phyloP scores from a whole-genome alignment of 2,329 filamentous ascomycete genomes.

The Aureobasidium pullulans region DNA sequence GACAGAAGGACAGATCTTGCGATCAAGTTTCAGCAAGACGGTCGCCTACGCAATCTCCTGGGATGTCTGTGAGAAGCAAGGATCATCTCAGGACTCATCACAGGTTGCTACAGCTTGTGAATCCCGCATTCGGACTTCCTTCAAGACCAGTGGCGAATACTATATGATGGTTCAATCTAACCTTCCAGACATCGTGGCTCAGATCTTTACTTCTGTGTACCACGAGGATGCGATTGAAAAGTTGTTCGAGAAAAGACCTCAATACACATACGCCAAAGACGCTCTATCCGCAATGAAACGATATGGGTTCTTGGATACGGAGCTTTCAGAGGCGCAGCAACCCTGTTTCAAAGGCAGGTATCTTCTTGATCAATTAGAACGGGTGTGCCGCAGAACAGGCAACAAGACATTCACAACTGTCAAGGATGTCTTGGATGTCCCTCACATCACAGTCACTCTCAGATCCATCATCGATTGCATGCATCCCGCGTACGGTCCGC shows the following conservation, averaged over 20 bases:
- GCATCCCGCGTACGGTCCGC: constrained; percentile 72
- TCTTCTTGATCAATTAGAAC: constrained; percentile 65
- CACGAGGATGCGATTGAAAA: constrained; percentile 68
- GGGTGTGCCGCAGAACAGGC: constrained; percentile 66
- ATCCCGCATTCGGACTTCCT: constrained; percentile 56
- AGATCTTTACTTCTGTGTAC: constrained; percentile 63
- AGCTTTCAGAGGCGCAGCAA: constrained; percentile 71
- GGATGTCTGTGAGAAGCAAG: constrained; percentile 47
- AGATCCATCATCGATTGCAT: constrained; percentile 74
- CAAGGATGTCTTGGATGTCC: constrained; percentile 20
- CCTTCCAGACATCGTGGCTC: constrained; percentile 69
- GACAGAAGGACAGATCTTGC: constrained; percentile 52
- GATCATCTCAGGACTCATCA: neutral
- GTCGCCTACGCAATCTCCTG: constrained; percentile 79
- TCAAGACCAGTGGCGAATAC: constrained; percentile 59
- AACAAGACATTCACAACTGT: constrained; percentile 66
- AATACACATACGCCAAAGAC: constrained; percentile 53
- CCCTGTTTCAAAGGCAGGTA: constrained; percentile 77
- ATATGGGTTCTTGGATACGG: constrained; percentile 57
- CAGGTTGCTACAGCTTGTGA: constrained; percentile 45
- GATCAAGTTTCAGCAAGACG: constrained; percentile 64
- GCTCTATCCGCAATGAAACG: constrained; percentile 62
- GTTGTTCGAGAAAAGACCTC: constrained; percentile 26
- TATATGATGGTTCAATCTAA: constrained; percentile 56
- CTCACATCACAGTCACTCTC: constrained; percentile 35